These are phyloP conservation scores for Sporothrix globosa DNA, from an alignment of 2,329 filamentous ascomycete species.

Conservation along the genomic window DNA sequence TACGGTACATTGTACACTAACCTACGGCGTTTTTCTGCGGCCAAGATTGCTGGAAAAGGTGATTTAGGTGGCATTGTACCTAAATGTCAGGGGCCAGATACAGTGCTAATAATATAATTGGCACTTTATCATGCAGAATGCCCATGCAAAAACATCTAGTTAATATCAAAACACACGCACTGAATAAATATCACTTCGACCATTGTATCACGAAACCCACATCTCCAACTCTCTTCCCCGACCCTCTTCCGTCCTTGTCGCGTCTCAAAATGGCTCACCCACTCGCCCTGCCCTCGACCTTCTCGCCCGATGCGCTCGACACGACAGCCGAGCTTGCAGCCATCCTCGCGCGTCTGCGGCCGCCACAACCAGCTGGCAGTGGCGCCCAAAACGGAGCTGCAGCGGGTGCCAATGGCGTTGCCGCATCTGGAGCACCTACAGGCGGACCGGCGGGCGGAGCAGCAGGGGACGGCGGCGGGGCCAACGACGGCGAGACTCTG, in stretches of 20 bases:
- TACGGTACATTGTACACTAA: no score
- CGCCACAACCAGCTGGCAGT: conserved; percentile 44
- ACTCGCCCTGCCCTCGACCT: conserved; percentile 62
- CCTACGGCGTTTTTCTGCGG: no score
- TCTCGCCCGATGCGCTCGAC: conserved; percentile 82
- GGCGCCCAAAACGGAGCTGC: conserved; percentile 42
- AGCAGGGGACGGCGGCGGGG: conserved; percentile 39
- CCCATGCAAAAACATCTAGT: no score
- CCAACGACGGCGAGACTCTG: conserved; percentile 40
- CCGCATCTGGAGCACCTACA: no score
- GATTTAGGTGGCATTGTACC: no score
- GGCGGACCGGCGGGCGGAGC: conserved; percentile 37
- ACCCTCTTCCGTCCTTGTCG: neutral
- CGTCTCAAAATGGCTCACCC: conserved; percentile 43
- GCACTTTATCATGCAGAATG: no score
- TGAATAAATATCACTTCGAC: neutral
- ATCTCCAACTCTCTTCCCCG: neutral
- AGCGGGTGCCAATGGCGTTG: conserved; percentile 42
- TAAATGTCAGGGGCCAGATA: no score
- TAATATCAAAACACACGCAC: no score
- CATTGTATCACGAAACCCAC: neutral
- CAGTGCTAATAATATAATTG: no score
- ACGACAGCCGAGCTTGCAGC: conserved; percentile 79
- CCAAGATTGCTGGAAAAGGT: no score
- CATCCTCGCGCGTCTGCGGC: conserved; percentile 74